Evolutionary conservation across 1,284 basidiomycete species (phyloP), one percentile per base, ranked within the genome.

Genomic region (Apiotrichum laibachii): DNA sequence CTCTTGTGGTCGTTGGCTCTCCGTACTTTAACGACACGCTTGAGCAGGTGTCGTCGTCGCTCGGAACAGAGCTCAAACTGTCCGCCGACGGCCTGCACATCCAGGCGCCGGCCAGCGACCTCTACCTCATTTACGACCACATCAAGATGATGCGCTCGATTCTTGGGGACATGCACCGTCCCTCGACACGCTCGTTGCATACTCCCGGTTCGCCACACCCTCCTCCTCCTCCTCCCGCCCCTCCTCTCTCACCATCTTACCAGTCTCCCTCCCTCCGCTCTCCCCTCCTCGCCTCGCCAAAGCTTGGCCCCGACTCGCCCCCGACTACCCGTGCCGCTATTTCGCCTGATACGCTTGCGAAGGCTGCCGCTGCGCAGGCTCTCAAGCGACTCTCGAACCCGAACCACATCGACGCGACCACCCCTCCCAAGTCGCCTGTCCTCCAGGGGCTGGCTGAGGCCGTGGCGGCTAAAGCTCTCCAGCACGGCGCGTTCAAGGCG

Each of bases 81-180:
- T 40, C 19, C 49, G 6, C 10, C 11, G 49, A 50, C 21, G 49
- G 49, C 12, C 21, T 39, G 49, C 21, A 50, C 16, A 37, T 50
- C 13, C 49, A 50, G 15, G 49, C 49, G 2, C 49, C 49, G 13
- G 49, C 49, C 5, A 19, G n/a, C 16, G 49, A 50, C 22, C 49
- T 50, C 16, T 21, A 18, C 10, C 34, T 40, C 19, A 50, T 50
- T 12, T 11, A 12, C 5, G 35, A 50, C 21, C 37, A 50, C 13
- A 50, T 50, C 37, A 21, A 50, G 21, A 39, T 50, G 35, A 37
- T 50, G 49, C 35, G 49, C 19, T 37, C 49, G 13, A 10, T 35
- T 5, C 47, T 49, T 11, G 47, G 47, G 19, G 49, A 50, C 49
- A 40, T 22, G 21, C 49, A 50, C 13, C 49, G 19, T 5, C 37